phyloP scores from a whole-genome alignment of 129 eudicot genomes.

The Solidago caesia region DNA sequence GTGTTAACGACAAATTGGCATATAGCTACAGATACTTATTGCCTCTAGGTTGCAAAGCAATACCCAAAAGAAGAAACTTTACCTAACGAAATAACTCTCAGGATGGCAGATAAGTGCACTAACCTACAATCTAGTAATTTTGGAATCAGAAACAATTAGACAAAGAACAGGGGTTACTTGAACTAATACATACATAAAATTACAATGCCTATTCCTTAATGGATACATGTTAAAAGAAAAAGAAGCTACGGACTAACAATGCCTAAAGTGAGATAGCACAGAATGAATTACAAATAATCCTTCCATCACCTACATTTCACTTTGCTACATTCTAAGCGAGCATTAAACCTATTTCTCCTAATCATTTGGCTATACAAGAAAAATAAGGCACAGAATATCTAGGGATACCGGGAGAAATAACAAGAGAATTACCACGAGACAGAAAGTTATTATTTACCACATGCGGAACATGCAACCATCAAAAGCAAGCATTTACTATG shows the following conservation, averaged over 20 bases:
- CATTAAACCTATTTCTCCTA: background rate
- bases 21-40: background rate
- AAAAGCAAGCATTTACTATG: background rate
- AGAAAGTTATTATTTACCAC: too few species aligned
- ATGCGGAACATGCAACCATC: background rate
- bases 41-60: background rate
- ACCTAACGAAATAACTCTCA: background rate
- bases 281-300: too few species aligned
- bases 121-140: constrained; percentile 8
- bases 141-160: background rate
- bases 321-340: constrained; percentile 2
- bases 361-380: background rate
- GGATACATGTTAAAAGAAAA: background rate
- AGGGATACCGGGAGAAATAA: background rate
- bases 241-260: too few species aligned
- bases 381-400: background rate
- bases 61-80: background rate
- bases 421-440: too few species aligned
- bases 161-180: background rate
- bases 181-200: background rate
- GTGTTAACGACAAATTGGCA: background rate
- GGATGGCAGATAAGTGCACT: constrained; percentile 17
- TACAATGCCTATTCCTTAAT: background rate
- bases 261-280: too few species aligned
- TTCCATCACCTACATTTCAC: constrained; percentile 1